Evolutionary conservation across 805 yeast genomes (phyloP), one percentile per base, ranked within the genome.

Genomic region (Candida maesae): DNA sequence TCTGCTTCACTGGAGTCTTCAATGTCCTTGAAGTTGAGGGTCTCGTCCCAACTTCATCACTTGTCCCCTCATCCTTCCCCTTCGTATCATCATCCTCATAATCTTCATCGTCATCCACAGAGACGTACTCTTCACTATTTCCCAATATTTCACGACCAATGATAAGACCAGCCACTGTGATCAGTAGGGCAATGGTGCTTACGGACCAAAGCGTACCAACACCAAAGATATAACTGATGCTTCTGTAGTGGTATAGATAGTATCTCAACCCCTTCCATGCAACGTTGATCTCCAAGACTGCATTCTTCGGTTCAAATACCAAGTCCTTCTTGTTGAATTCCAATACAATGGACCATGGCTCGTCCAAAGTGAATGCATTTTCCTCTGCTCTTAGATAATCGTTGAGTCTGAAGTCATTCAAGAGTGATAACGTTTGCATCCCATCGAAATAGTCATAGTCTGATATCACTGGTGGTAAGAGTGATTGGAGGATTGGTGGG

Each of bases 221-320:
- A 7, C 59, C 59, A 11, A 53, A 4, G 12, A 50, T 9, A 28
- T 56, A 56, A n/a, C 58, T 52, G 5, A 54, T 8, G 1, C 39
- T 27, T 41, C 52, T 49, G 34, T 55, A 49, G 24, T 53, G 49
- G 36, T 50, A 51, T n/a, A 56, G 21, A 28, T 55, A 56, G 30
- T 53, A 49, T 26, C 51, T 43, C 6, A 55, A 17, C 0, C 61
- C 61, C 14, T 39, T 49, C 58, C 58, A 55, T 1, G 53, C 35
- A 4, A 44, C 43, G 25, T 38, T 45, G 9, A 56, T 44, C 11
- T 42, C 43, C 8, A 55, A 30, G 16, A 35, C 35, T 0, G 60
- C 53, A 5, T 40, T 38, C 5, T 24, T 18, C 3, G 55, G 58
- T 29, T 54, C 49, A 3, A 52, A 39, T 10, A 53, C 38, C 1